Conservation (phyloP, 768 basidiomycete genomes). For the Tricholomella constricta region DNA sequence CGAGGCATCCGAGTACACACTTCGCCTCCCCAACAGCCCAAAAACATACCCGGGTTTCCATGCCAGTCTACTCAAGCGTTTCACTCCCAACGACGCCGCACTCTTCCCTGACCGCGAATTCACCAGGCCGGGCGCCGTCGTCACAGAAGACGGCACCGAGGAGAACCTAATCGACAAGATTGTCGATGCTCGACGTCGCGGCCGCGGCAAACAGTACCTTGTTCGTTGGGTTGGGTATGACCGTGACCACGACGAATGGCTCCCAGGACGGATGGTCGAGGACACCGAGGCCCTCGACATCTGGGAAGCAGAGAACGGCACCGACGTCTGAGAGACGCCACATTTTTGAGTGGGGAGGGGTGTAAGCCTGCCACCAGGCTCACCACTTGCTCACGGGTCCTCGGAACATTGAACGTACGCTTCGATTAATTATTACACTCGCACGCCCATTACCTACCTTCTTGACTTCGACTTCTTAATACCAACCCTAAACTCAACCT, state of each 20-base stretch:
- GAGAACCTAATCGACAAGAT: constrained; percentile 30
- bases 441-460: no score
- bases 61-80: constrained; percentile 6
- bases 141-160: constrained; percentile 24
- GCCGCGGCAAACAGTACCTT: constrained; percentile 27
- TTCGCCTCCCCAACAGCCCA: background rate
- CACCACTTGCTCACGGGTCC: no score
- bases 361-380: constrained; percentile 17
- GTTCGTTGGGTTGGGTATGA: constrained; percentile 32
- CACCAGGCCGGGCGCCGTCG: constrained; percentile 17
- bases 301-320: constrained; percentile 12
- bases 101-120: constrained; percentile 31
- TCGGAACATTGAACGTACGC: no score
- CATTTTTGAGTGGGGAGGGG: constrained; percentile 2
- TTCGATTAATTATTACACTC: no score
- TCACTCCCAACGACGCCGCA: background rate
- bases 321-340: background rate
- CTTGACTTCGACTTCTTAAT: no score
- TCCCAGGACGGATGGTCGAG: constrained; percentile 20
- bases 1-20: constrained; percentile 11
- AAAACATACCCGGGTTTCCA: background rate
- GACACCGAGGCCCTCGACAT: constrained; percentile 22
- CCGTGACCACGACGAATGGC: constrained; percentile 26
- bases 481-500: no score
- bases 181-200: constrained; percentile 22